A percentile compares a stretch with the other conserved stretches of the same genome.
These are phyloP conservation scores for Penicillium sp. DNA, from an alignment of 2,329 filamentous ascomycete genomes.

Conservation along the genomic window DNA sequence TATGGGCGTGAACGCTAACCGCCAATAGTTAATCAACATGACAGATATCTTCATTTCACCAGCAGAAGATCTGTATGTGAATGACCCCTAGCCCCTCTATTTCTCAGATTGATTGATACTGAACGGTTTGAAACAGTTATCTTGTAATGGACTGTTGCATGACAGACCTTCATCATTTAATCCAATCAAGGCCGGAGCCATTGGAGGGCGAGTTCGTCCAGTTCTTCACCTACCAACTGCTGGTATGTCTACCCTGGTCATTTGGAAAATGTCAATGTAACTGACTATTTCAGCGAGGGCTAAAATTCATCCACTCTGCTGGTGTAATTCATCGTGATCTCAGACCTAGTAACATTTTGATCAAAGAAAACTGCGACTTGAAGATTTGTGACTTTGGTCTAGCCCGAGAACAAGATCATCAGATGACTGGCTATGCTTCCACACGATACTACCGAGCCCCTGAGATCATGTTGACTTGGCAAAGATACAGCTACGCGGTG, in stretches of 20 bases:
- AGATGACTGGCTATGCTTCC: constrained; percentile 98
- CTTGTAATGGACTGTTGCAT: constrained; percentile 5
- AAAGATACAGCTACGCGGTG: constrained; percentile 97
- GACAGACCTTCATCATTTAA: constrained; percentile 6
- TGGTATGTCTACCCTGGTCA: neutral
- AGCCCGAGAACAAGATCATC: constrained; percentile 93
- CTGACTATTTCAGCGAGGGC: constrained; percentile 63
- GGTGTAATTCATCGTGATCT: constrained; percentile 73
- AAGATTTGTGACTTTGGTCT: constrained; percentile 99
- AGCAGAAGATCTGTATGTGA: constrained; percentile 4
- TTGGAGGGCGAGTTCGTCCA: constrained; percentile 2
- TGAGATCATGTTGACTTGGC: constrained; percentile 99
- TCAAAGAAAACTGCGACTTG: constrained; percentile 98
- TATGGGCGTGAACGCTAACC: neutral
- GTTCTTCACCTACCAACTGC: constrained; percentile 11
- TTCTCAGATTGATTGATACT: neutral
- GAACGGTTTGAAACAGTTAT: neutral
- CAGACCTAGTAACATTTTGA: constrained; percentile 95
- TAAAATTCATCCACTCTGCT: constrained; percentile 98
- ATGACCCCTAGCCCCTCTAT: neutral
- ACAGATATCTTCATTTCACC: constrained; percentile 9
- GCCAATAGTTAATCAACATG: constrained; percentile 2
- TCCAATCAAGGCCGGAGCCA: neutral
- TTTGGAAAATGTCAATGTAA: too few species aligned
- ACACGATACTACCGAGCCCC: constrained; percentile 97